phyloP scores from a whole-genome alignment of 2,329 filamentous ascomycete species.

The Aspergillus fumigatus region DNA sequence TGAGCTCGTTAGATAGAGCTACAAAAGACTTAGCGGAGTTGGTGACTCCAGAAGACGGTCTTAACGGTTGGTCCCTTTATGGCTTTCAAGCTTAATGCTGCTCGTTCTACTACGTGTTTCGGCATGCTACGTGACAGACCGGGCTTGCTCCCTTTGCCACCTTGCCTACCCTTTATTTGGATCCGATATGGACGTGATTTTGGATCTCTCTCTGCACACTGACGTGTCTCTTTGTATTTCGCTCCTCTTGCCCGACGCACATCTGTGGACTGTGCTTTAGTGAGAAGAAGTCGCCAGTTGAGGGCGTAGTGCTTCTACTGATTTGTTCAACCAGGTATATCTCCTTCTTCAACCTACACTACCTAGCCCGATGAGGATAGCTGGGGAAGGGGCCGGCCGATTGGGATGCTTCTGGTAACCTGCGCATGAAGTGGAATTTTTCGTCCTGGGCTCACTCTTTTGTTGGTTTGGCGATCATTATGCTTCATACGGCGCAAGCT shows the following conservation, averaged over 20 bases:
- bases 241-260: background rate
- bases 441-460: background rate
- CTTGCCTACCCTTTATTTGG: background rate
- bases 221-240: background rate
- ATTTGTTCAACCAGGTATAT: background rate
- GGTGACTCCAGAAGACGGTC: conserved; percentile 28
- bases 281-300: background rate
- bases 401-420: background rate
- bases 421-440: background rate
- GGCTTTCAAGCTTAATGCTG: conserved; percentile 41
- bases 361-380: background rate
- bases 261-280: background rate
- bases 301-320: background rate
- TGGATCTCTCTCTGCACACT: background rate
- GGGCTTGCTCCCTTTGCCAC: conserved; percentile 7
- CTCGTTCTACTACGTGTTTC: background rate
- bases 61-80: conserved; percentile 65
- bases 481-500: background rate
- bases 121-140: background rate
- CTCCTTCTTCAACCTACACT: background rate
- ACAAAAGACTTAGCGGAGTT: conserved; percentile 13
- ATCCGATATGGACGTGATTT: background rate
- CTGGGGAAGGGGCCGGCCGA: background rate
- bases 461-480: background rate
- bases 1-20: conserved; percentile 37